Base-by-base conservation (phyloP, 2,329 filamentous ascomycete genomes). In the Tolypocladium pustulatum region DNA sequence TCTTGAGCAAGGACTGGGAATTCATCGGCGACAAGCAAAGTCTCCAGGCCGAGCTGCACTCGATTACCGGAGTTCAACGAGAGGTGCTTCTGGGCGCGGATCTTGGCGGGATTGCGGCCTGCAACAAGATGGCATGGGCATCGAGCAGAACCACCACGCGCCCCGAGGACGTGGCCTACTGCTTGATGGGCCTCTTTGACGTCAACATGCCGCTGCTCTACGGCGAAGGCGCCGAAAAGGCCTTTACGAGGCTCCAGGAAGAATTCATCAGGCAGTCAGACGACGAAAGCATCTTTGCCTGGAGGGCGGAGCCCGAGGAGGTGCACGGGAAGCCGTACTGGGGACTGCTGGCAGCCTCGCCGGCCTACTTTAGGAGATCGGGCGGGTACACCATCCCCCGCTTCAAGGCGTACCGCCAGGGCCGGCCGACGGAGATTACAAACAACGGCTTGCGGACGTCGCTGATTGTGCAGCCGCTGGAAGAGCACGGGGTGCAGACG, bases 141-240 rank as follows among this genome's bases (percentile, higher is more conserved):
- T 56, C 62, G 5, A 37, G 49, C 9, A 43, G 63, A 2, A 41
- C 56, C 17, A 64, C 63, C 0, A 65, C 63, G 8, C 57, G 63
- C n/a, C 56, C 56, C 12, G 63, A 65, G 22, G 63, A 65, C 30
- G 43, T 58, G 7, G 63, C 62, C 6, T 65, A 65, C 43, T 64
- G 62, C 55, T 40, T 65, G 30, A 56, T 65, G 56, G 63, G 63
- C 12, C 54, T 65, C 4, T 61, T 63, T 22, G 36, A 61, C 22
- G 61, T 65, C 41, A 61, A 61, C 59, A 61, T 65, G 63, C 60
- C 64, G 17, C 60, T 64, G 53, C 51, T 65, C 5, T 65, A 64
- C 49, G 63, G 63, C 3, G 63, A 65, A 41, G 60, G 61, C 0
- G 40, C 27, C 1, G n/a, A 49, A 15, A 54, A 55, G 9, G 60